Base-by-base conservation (phyloP, 164 flowering plant species). In the Annona cherimola region DNA sequence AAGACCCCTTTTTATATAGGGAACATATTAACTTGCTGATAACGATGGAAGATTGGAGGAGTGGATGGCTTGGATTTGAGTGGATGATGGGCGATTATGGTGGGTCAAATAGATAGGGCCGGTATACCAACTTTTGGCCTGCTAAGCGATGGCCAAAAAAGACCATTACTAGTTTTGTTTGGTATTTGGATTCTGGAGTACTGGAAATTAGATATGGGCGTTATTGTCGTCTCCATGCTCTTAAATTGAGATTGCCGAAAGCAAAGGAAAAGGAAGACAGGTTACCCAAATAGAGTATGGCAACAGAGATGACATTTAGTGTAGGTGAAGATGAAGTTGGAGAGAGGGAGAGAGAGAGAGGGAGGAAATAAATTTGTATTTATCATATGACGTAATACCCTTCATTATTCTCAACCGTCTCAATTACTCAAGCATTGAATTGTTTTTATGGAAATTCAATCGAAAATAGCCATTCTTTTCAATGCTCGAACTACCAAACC, bases 361-460 rank as follows among this genome's bases (percentile, higher is more conserved):
- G 8, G 1, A 50, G 57, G 57, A 86, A 75, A 83, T 83, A 76
- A 86, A 84, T 86, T 85, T 79, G 90, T 85, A 84, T 83, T 87
- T 89, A 87, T 89, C 84, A 84, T 82, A 78, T 88, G 92, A 85
- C 88, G 86, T 84, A 79, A 80, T 81, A 65, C 75, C 73, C 79
- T 84, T 64, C 87, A 84, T 83, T 82, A 86, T 86, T 84, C 89
- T 89, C 97, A 91, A 89, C 92, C 67, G 92, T 79, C 85, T 81
- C 92, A 89, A 87, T 91, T 86, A 86, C 89, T 89, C 75, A 2
- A 75, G 90, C 94, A 89, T 88, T 89, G 75, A 89, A 81, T 81
- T 80, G 85, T 79, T 85, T 84, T 82, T 78, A 89, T 88, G 83
- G 74, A 73, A 73, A 68, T 78, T 79, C 79, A 79, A 79, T 64